Evolutionary conservation across 2,329 filamentous ascomycete species (phyloP).

Genomic region (Alternaria incomplexa): DNA sequence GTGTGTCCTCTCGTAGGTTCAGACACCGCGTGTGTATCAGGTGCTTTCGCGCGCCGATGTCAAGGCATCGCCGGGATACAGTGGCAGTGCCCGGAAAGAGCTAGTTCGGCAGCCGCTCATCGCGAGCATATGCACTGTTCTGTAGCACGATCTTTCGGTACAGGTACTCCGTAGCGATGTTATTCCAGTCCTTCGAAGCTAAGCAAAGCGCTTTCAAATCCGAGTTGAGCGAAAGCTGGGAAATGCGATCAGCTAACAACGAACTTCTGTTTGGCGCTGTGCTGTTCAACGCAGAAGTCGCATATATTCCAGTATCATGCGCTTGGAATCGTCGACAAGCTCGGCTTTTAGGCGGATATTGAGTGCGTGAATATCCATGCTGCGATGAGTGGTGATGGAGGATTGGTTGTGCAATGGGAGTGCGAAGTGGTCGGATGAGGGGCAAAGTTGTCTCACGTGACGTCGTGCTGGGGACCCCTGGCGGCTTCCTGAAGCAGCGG

Average conservation of each 20-base stretch:
- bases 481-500: not conserved
- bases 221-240: constrained; percentile 3
- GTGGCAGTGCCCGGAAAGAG: not conserved
- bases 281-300: not conserved
- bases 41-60: constrained; percentile 2
- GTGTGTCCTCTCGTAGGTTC: not conserved
- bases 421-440: not conserved
- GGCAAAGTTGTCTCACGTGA: not conserved
- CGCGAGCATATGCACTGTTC: not conserved
- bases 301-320: not conserved
- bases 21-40: constrained; percentile 4
- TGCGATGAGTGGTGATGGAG: not conserved
- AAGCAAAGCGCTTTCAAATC: constrained; percentile 12
- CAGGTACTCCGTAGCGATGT: constrained; percentile 2
- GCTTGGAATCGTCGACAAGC: not conserved
- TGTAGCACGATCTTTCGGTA: constrained; percentile 10
- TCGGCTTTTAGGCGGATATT: not conserved
- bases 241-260: not conserved
- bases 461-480: not conserved
- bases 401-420: not conserved
- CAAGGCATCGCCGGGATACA: constrained; percentile 3
- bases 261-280: not conserved
- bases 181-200: constrained; percentile 4
- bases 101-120: not conserved
- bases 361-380: not conserved